Conservation (phyloP, 768 basidiomycete species). For the Psilocybe subaeruginosa region DNA sequence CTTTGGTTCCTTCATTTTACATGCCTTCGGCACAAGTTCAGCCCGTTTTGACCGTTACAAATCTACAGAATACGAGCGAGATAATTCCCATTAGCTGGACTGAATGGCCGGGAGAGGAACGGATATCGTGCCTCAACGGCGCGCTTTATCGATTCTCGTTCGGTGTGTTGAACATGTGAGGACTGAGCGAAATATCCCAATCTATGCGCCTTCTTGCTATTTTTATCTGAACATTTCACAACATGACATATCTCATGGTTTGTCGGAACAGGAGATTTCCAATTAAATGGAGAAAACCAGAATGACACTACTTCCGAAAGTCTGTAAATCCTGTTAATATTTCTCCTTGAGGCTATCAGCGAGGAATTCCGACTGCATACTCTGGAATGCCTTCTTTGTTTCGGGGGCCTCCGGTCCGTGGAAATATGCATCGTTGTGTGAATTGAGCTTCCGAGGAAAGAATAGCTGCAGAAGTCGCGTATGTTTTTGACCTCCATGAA, state of each 20-base stretch:
- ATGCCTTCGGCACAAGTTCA: not conserved
- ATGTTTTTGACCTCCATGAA: not conserved
- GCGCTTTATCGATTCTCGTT: slow-evolving; percentile 1
- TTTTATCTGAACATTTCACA: slow-evolving; percentile 1
- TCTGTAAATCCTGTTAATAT: not conserved
- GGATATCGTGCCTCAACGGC: not conserved
- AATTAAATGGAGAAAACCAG: not conserved
- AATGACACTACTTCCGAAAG: slow-evolving; percentile 1
- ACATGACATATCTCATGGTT: not conserved
- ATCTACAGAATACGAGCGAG: not conserved
- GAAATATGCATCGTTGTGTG: not conserved
- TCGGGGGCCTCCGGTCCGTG: not conserved
- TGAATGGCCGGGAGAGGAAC: not conserved
- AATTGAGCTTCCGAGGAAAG: not conserved
- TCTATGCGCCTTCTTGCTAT: not conserved
- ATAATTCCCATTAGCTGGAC: not conserved
- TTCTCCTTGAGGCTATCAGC: not conserved
- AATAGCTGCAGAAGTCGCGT: not conserved
- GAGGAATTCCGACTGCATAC: not conserved
- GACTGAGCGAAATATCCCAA: not conserved
- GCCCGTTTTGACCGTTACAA: not conserved
- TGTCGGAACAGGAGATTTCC: not conserved
- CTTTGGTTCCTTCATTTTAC: not conserved
- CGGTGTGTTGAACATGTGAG: slow-evolving; percentile 4
- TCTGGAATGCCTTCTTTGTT: not conserved